Conservation (phyloP, 768 basidiomycete genomes). For the Phallus indusiatus region DNA sequence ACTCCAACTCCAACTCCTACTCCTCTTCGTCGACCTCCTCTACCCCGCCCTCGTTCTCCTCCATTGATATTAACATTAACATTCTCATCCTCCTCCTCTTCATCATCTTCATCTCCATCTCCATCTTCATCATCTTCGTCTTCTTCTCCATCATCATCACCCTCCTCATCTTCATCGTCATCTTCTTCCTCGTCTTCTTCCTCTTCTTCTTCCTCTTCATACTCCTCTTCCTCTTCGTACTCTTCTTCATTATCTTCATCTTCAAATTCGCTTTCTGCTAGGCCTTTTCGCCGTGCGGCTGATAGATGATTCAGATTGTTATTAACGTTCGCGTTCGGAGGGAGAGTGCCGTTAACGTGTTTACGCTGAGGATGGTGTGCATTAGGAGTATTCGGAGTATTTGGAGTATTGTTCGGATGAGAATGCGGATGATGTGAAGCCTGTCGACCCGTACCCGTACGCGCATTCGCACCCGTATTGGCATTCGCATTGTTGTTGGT, state of each 20-base stretch:
- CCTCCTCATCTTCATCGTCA: slow-evolving; percentile 54
- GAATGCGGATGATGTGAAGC: slow-evolving; percentile 30
- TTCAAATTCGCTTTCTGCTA: slow-evolving; percentile 55
- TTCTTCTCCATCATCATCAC: no score
- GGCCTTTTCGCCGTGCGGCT: slow-evolving; percentile 40
- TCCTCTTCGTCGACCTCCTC: no score
- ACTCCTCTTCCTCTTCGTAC: slow-evolving; percentile 48
- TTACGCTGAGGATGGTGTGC: slow-evolving; percentile 27
- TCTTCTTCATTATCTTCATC: slow-evolving; percentile 31
- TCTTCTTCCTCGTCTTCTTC: slow-evolving; percentile 57
- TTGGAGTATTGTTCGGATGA: slow-evolving; percentile 26
- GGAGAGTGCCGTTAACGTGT: slow-evolving; percentile 10
- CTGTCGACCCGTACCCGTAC: slow-evolving; percentile 18
- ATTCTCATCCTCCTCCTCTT: no score
- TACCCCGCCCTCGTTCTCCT: no score
- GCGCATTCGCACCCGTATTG: slow-evolving; percentile 14
- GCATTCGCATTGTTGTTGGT: slow-evolving; percentile 11
- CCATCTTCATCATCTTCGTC: no score
- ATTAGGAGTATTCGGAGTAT: no score
- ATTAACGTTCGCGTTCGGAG: slow-evolving; percentile 24
- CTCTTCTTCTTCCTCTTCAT: slow-evolving; percentile 47
- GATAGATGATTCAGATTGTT: no score
- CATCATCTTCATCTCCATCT: no score
- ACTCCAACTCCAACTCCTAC: no score
- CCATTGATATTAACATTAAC: no score